Evolutionary conservation across 495 filamentous ascomycete genomes (phyloP).

Genomic region (Tuber borchii): DNA sequence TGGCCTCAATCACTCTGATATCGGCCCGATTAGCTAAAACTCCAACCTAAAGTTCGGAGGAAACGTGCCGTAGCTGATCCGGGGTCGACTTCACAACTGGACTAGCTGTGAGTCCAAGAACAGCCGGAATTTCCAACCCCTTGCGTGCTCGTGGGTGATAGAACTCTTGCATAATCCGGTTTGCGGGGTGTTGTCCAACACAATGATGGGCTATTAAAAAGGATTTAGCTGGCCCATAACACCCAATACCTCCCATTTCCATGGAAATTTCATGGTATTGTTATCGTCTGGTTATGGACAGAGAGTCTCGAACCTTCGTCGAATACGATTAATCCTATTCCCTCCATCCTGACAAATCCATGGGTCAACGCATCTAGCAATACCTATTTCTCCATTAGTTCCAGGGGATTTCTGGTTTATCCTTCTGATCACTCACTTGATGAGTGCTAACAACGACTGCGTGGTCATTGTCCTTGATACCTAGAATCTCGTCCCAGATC

Average conservation of each 20-base stretch:
- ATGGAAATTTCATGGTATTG: slow-evolving; percentile 6
- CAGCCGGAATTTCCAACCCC: slow-evolving; percentile 53
- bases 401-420: neutral
- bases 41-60: neutral
- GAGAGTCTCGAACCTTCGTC: slow-evolving; percentile 65
- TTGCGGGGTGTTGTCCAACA: slow-evolving; percentile 56
- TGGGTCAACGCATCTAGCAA: slow-evolving; percentile 73
- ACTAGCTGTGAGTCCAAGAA: slow-evolving; percentile 81
- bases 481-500: slow-evolving; percentile 67
- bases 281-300: neutral
- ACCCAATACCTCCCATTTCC: slow-evolving; percentile 7
- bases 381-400: slow-evolving; percentile 44
- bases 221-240: slow-evolving; percentile 36
- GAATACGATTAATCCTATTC: slow-evolving; percentile 68
- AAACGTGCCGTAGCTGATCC: slow-evolving; percentile 47
- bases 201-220: slow-evolving; percentile 61
- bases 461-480: slow-evolving; percentile 9
- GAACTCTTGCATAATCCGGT: slow-evolving; percentile 69
- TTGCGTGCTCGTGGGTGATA: slow-evolving; percentile 54
- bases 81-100: slow-evolving; percentile 59
- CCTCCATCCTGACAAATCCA: slow-evolving; percentile 65
- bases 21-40: slow-evolving; percentile 9
- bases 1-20: slow-evolving; percentile 61
- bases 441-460: slow-evolving; percentile 38
- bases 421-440: slow-evolving; percentile 16